Base-by-base conservation (phyloP, 305 asterid species). In the Solanum aculeatissimum region DNA sequence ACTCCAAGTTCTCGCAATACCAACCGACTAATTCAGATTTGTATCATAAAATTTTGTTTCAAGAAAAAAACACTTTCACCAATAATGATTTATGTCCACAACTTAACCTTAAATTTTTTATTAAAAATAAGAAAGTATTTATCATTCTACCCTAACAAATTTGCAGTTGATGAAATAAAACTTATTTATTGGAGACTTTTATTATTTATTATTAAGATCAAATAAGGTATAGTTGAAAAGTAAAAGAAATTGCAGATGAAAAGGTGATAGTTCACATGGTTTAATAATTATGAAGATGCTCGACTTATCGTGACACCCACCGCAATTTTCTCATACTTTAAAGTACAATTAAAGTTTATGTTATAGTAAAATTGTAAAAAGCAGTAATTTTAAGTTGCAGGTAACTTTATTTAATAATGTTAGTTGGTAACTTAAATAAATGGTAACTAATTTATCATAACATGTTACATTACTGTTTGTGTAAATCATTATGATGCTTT, bases 31-130 rank as follows among this genome's bases (percentile, higher is more conserved):
- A 60, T 60, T 0, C 2, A 60, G 1, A 62, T 4, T 62, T 1
- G 2, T 35, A 5, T 23, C 9, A 0, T 12, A 62, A 60, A 60
- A 0, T 11, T 9, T 2, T 2, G 12, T 0, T 11, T 11, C 1
- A 18, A 29, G 16, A 0, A 10, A 21, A 23, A 60, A 1, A 0
- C 0, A 0, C 5, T 60, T 23, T 0, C 2, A 11, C 4, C 1
- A 1, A 60, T 1, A 7, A 63, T 7, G 13, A 27, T 3, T n/a
- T n/a, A n/a, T n/a, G n/a, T n/a, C n/a, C n/a, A n/a, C n/a, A n/a
- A n/a, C n/a, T n/a, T n/a, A n/a, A n/a, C n/a, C n/a, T n/a, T n/a
- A n/a, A n/a, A n/a, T 66, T 3, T 66, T 4, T 16, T 1, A 66
- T 66, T 32, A 32, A 16, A 1, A 16, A 15, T 63, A 13, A 13